Conservation (phyloP, 768 basidiomycete species). For the Boletus huronensis region DNA sequence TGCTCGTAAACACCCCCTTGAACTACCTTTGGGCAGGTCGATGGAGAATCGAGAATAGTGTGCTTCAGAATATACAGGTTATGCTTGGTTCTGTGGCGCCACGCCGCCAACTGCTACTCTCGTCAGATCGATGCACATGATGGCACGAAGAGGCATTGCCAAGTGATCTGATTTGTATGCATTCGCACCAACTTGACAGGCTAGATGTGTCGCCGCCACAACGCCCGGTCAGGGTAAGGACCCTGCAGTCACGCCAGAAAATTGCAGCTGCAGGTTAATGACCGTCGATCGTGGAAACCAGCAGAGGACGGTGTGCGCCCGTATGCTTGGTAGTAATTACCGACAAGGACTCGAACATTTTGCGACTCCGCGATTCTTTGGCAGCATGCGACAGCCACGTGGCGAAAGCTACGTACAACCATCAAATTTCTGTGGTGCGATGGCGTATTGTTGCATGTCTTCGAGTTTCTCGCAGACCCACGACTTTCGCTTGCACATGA, state of each 20-base stretch:
- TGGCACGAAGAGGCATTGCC: background rate
- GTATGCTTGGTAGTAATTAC: conserved; percentile 1
- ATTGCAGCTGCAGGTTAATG: conserved; percentile 2
- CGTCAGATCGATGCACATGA: background rate
- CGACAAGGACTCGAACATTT: background rate
- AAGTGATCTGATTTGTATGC: background rate
- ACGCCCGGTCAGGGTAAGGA: background rate
- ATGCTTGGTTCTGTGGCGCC: background rate
- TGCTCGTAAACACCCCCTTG: background rate
- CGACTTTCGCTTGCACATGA: background rate
- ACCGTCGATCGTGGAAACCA: conserved; percentile 6
- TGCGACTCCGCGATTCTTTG: background rate
- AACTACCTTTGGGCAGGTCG: background rate
- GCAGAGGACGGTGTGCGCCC: background rate
- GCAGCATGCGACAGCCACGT: background rate
- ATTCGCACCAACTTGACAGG: background rate
- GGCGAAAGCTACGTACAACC: background rate
- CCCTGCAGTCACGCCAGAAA: background rate
- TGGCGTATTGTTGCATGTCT: background rate
- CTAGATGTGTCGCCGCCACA: background rate
- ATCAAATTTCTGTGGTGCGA: background rate
- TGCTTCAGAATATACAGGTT: background rate
- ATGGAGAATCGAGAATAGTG: too few relatives aligned
- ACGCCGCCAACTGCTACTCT: background rate
- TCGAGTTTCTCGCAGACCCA: too few relatives aligned